A percentile compares a stretch with the other conserved stretches of the same genome.
Evolutionary conservation across 1,284 basidiomycete genomes (phyloP).

Genomic region (Cryptococcus sp.): DNA sequence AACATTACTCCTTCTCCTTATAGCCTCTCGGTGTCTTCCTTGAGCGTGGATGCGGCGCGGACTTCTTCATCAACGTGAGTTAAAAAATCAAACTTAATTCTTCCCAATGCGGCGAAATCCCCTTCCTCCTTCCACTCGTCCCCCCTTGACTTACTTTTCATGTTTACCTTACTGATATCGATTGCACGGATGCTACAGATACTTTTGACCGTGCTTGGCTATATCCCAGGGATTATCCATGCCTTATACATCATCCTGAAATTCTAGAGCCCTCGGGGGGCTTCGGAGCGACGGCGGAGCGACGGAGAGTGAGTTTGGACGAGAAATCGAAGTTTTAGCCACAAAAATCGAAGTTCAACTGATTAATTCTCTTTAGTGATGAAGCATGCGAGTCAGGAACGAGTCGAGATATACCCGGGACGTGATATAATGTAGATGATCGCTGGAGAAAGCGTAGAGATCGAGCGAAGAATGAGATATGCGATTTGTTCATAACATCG

Average conservation of each 20-base stretch:
- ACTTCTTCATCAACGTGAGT: slow-evolving; percentile 37
- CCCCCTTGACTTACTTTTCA: not conserved
- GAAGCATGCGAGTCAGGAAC: too few relatives aligned
- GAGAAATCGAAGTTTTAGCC: too few relatives aligned
- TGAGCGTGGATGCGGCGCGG: slow-evolving; percentile 46
- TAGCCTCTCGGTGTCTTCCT: slow-evolving; percentile 51
- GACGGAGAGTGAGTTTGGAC: too few relatives aligned
- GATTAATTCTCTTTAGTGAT: too few relatives aligned
- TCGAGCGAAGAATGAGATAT: too few relatives aligned
- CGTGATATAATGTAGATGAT: too few relatives aligned
- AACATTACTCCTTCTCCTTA: slow-evolving; percentile 1
- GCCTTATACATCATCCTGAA: slow-evolving; percentile 49
- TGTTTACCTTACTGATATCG: slow-evolving; percentile 1
- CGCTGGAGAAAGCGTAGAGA: too few relatives aligned
- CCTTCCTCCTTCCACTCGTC: not conserved
- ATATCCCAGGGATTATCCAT: slow-evolving; percentile 49
- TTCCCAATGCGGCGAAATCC: not conserved
- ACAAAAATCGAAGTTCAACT: too few relatives aligned
- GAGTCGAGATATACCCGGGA: not conserved
- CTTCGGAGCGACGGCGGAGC: too few relatives aligned
- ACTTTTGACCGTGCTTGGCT: slow-evolving; percentile 47
- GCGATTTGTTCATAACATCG: too few relatives aligned
- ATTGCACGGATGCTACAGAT: slow-evolving; percentile 17
- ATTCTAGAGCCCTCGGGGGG: slow-evolving; percentile 31
- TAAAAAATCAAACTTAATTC: too few relatives aligned